These are phyloP conservation scores for Xylaria sp. DNA, from an alignment of 2,329 filamentous ascomycete genomes.

Conservation along the genomic window DNA sequence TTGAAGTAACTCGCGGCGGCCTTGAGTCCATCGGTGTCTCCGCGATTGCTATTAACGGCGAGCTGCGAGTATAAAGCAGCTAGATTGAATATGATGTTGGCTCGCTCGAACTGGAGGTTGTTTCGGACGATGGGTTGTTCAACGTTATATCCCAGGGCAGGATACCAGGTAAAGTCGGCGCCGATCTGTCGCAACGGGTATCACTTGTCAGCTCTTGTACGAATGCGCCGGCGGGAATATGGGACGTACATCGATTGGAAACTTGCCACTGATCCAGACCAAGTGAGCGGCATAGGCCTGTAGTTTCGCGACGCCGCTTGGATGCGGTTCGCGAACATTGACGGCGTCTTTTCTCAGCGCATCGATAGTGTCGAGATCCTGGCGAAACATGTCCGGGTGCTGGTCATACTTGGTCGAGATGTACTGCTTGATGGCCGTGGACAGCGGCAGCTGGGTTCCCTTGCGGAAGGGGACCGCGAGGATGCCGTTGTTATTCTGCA, in stretches of 20 bases:
- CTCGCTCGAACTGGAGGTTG: conserved; percentile 74
- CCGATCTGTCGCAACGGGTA: conserved; percentile 58
- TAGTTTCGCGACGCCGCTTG: conserved; percentile 81
- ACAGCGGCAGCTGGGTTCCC: conserved; percentile 72
- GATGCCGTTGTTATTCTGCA: conserved; percentile 53
- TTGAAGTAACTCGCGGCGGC: conserved; percentile 86
- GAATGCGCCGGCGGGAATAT: not conserved
- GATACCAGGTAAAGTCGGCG: conserved; percentile 94
- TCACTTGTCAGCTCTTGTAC: not conserved
- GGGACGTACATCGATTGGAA: conserved; percentile 76
- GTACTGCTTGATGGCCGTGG: conserved; percentile 82
- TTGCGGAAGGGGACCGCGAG: conserved; percentile 83
- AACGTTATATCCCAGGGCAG: conserved; percentile 83
- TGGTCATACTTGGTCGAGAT: conserved; percentile 99
- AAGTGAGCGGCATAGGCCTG: conserved; percentile 88
- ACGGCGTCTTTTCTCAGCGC: conserved; percentile 78
- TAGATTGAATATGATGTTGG: conserved; percentile 90
- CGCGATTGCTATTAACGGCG: conserved; percentile 72
- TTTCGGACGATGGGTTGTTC: conserved; percentile 63
- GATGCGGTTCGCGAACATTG: conserved; percentile 80
- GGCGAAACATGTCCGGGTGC: conserved; percentile 91
- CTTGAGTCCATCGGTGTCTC: conserved; percentile 77
- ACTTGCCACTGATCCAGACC: conserved; percentile 89
- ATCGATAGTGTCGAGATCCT: conserved; percentile 81
- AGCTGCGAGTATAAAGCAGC: conserved; percentile 91